Conservation (phyloP, 768 basidiomycete species). For the Dendrothele bispora region DNA sequence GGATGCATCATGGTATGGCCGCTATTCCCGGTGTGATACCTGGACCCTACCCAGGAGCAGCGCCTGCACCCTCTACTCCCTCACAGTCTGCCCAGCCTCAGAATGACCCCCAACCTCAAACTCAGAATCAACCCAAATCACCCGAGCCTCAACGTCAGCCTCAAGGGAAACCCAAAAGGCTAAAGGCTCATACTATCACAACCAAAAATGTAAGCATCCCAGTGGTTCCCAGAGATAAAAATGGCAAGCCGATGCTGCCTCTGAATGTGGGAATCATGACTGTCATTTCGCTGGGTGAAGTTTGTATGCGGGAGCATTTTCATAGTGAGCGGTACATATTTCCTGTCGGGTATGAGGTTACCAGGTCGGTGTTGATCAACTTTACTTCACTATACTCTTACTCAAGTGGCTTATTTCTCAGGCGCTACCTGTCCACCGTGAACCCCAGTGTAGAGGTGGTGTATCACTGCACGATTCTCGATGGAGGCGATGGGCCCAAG, state of each 20-base stretch:
- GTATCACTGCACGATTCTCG: conserved; percentile 82
- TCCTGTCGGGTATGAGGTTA: conserved; percentile 84
- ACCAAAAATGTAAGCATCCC: conserved; percentile 79
- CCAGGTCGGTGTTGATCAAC: conserved; percentile 47
- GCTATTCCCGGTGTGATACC: conserved; percentile 6
- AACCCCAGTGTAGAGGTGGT: conserved; percentile 67
- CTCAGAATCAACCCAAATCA: conserved; percentile 21
- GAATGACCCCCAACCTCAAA: conserved; percentile 29
- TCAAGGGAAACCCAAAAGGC: conserved; percentile 68
- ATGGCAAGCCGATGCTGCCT: conserved; percentile 70
- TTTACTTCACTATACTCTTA: no score
- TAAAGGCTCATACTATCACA: conserved; percentile 80
- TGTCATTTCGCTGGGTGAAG: conserved; percentile 68
- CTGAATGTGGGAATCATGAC: conserved; percentile 88
- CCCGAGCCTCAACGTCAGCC: conserved; percentile 14
- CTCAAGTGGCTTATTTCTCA: conserved; percentile 27
- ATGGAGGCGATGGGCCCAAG: conserved; percentile 83
- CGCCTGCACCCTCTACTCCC: conserved; percentile 2
- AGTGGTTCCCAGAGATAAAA: conserved; percentile 73
- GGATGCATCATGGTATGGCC: background rate
- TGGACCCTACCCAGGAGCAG: background rate
- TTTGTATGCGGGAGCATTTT: conserved; percentile 83
- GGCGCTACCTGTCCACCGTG: conserved; percentile 77
- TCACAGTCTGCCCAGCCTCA: conserved; percentile 39
- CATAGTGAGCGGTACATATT: conserved; percentile 89